These are phyloP conservation scores for Trametes cinnabarina DNA, from an alignment of 768 basidiomycete species.

Conservation along the genomic window DNA sequence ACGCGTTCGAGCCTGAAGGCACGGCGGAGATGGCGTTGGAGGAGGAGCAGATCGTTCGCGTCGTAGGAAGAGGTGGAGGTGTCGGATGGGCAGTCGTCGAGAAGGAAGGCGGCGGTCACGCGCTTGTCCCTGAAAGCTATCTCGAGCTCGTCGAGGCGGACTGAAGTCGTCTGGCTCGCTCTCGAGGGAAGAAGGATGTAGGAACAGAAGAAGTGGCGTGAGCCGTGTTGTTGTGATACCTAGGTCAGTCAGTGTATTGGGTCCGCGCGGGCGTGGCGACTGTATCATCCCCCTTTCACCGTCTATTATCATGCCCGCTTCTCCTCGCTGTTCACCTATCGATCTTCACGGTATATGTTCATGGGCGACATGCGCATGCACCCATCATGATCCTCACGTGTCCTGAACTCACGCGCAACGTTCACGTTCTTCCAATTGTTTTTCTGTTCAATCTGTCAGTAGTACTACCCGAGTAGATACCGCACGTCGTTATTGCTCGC, in stretches of 20 bases:
- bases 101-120: conserved; percentile 49
- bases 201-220: not conserved
- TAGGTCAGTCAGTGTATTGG: conserved; percentile 7
- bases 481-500: too few relatives aligned
- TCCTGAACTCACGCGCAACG: too few relatives aligned
- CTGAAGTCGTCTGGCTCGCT: not conserved
- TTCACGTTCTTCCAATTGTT: too few relatives aligned
- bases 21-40: conserved; percentile 78
- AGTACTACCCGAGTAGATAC: too few relatives aligned
- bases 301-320: not conserved
- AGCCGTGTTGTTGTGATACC: conserved; percentile 2
- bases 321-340: not conserved
- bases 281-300: conserved; percentile 5
- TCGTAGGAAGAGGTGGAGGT: conserved; percentile 73
- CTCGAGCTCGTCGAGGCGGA: conserved; percentile 53
- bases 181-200: not conserved
- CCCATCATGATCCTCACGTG: too few relatives aligned
- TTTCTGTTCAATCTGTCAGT: too few relatives aligned
- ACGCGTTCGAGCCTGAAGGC: conserved; percentile 76
- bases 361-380: not conserved
- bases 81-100: conserved; percentile 80
- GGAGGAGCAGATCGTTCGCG: conserved; percentile 73
- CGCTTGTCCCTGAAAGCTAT: conserved; percentile 79
- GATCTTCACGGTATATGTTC: not conserved
- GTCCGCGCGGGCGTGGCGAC: conserved; percentile 18